Base-by-base conservation (phyloP, 176 grass and related monocot species). In the Juncus effusus region DNA sequence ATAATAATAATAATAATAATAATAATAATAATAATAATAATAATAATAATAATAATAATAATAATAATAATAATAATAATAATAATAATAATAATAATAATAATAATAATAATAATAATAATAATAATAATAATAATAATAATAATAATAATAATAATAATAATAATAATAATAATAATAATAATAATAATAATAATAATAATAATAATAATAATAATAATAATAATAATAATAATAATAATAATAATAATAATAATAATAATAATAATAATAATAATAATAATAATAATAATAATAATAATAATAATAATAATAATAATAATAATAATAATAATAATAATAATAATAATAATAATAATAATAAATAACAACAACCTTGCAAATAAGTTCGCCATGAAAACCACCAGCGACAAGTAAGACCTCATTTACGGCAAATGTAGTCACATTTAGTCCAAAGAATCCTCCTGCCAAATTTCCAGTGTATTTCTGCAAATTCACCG, bases 381-480 rank as follows among this genome's bases (percentile, higher is more conserved):
- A 91, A 67, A 91, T 69, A 41, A 96, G 77, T 80, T 96, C 91
- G 64, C 87, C 91, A 55, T 96, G 91, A 67, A 96, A 97, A 77
- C 93, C 93, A 51, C 93, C 93, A 37, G 85, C 93, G 44, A 97
- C 79, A 63, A 97, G 64, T 60, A 92, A 81, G 60, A 63, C 82
- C 78, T 97, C 85, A 57, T 81, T 85, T 19, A 97, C 93, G 63
- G 93, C 74, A 64, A 96, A 78, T 49, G 93, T 97, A 75, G 87
- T 97, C 60, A 97, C 74, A 81, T 92, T 88, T 77, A 87, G 78
- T 16, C 80, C 84, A 14, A 76, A 81, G 50, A 97, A 92, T 50
- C 88, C 93, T 84, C 88, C 93, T 72, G 81, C 13, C 65, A 81
- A 78, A 84, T 71, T 80, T 63, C 88, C 88, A 53, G 82, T 74